Evolutionary conservation across 75 land plant genomes (phyloP).

Genomic region (Pseudotsuga menziesii): DNA sequence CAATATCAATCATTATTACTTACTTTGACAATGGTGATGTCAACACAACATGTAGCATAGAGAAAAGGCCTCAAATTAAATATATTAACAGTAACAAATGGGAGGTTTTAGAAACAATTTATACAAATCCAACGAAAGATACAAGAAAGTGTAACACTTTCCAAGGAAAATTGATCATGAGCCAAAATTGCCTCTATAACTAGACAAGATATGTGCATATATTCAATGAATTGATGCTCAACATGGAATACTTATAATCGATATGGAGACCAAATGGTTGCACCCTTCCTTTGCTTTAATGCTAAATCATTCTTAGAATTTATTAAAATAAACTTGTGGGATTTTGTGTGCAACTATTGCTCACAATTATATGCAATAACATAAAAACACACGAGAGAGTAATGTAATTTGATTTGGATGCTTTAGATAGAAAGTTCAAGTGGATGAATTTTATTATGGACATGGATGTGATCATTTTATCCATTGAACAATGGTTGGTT

Average conservation of each 20-base stretch:
- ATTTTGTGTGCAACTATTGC: conserved; percentile 41
- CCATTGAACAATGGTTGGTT: conserved; percentile 23
- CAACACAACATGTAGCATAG: rapidly evolving
- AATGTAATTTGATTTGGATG: conserved; percentile 11
- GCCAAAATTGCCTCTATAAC: background rate
- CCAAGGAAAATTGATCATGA: too few relatives aligned
- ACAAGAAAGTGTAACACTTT: too few relatives aligned
- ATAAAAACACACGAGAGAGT: background rate
- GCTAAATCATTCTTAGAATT: conserved; percentile 28
- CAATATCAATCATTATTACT: too few relatives aligned
- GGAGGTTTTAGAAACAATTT: too few relatives aligned
- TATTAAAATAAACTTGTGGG: too few relatives aligned
- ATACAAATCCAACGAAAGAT: too few relatives aligned
- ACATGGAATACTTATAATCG: conserved; percentile 31
- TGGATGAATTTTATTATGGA: conserved; percentile 3
- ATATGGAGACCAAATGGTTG: conserved; percentile 50
- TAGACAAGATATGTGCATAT: conserved; percentile 18
- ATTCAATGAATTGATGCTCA: conserved; percentile 31
- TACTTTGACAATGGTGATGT: too few relatives aligned
- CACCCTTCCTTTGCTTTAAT: conserved; percentile 23
- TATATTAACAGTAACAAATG: too few relatives aligned
- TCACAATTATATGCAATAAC: conserved; percentile 23
- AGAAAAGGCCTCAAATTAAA: too few relatives aligned
- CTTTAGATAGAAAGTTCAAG: conserved; percentile 8
- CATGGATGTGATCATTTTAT: conserved; percentile 12